Evolutionary conservation across 148 eudicot species (phyloP).

Genomic region (Cornus kousa): DNA sequence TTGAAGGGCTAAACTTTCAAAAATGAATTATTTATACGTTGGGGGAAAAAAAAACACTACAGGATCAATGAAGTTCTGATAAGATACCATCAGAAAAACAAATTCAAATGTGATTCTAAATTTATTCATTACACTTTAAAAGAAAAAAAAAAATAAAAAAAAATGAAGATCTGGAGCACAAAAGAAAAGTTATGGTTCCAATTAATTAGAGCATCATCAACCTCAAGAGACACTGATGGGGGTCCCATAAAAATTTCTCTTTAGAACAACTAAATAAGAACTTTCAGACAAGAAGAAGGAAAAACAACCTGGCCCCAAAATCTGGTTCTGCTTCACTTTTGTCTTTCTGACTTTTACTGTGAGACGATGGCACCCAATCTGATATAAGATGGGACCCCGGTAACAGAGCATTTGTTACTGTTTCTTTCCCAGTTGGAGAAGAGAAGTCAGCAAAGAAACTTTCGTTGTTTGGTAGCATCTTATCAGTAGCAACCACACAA

Average conservation of each 20-base stretch:
- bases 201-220: neutral
- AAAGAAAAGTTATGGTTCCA: neutral
- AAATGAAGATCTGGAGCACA: neutral
- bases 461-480: conserved; percentile 28
- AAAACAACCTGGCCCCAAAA: conserved; percentile 84
- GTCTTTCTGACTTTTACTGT: conserved; percentile 31
- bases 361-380: conserved; percentile 72
- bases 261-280: neutral
- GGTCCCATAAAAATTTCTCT: neutral
- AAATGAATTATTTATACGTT: neutral
- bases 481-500: conserved; percentile 28
- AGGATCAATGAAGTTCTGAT: neutral
- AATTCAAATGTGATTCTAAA: neutral
- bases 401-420: conserved; percentile 38
- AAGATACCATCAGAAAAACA: neutral
- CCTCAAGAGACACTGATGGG: neutral
- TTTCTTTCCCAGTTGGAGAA: conserved; percentile 33
- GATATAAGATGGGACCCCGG: conserved; percentile 76
- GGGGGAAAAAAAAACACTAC: neutral
- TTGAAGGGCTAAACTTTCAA: neutral
- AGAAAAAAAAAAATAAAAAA: neutral
- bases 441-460: conserved; percentile 19
- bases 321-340: conserved; percentile 57
- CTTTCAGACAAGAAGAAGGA: neutral
- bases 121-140: neutral